Conservation (phyloP, 192 early-diverging fungal species). For the Paraglomus occultum region DNA sequence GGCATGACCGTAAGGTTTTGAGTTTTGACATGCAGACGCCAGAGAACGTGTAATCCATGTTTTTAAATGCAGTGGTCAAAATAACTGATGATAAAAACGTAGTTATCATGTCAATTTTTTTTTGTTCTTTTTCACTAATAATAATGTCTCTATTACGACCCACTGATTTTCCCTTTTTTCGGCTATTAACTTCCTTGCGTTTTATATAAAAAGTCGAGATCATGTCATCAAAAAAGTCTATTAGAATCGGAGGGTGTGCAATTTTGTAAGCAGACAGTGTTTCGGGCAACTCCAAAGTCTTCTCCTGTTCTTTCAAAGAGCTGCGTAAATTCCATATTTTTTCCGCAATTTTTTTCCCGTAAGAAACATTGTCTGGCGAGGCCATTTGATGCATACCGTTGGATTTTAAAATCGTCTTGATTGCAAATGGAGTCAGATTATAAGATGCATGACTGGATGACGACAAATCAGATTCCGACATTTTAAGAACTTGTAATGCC, state of each 20-base stretch:
- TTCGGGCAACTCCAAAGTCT: neutral
- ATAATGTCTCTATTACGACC: too few species aligned
- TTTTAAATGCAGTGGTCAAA: neutral
- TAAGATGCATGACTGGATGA: neutral
- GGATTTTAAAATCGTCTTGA: neutral
- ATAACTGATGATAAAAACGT: neutral
- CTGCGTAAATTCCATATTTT: slow-evolving; percentile 9
- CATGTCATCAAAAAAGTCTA: neutral
- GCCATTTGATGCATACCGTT: neutral
- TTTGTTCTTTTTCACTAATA: neutral
- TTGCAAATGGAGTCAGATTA: neutral
- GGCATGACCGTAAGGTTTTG: neutral
- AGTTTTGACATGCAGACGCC: neutral
- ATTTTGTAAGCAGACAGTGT: neutral
- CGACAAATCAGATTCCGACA: neutral
- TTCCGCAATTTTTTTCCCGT: neutral
- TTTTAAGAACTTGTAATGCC: neutral
- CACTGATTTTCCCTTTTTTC: neutral
- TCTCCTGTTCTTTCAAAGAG: neutral
- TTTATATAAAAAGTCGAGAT: neutral
- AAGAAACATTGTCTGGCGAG: neutral
- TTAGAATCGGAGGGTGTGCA: neutral
- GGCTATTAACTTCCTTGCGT: neutral
- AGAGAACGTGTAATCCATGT: neutral
- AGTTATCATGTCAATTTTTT: neutral